phyloP scores from a whole-genome alignment of 2,329 filamentous ascomycete genomes.

The Septoria petroselini region DNA sequence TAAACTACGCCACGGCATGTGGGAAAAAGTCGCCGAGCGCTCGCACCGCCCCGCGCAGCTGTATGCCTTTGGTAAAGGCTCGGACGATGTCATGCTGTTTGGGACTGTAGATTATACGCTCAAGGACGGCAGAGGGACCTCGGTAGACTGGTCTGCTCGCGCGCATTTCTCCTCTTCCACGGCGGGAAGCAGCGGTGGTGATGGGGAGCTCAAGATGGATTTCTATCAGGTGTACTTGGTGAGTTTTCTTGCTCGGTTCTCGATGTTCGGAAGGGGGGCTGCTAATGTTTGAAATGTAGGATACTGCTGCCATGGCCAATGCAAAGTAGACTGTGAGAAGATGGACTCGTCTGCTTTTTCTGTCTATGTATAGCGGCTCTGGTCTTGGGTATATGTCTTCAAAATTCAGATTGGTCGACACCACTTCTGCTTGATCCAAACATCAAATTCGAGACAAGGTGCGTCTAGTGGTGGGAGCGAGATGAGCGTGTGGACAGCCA shows the following conservation, averaged over 20 bases:
- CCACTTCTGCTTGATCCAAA: too few relatives aligned
- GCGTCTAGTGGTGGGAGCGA: too few relatives aligned
- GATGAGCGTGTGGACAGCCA: too few relatives aligned
- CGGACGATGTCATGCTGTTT: slow-evolving; percentile 54
- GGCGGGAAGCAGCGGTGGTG: slow-evolving; percentile 51
- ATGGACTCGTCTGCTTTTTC: too few relatives aligned
- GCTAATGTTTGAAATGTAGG: slow-evolving; percentile 14
- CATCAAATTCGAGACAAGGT: too few relatives aligned
- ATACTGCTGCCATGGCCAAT: slow-evolving; percentile 29
- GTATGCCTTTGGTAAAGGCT: slow-evolving; percentile 49
- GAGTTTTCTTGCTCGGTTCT: slow-evolving; percentile 30
- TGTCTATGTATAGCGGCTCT: too few relatives aligned
- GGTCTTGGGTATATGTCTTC: too few relatives aligned
- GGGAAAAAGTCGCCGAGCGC: slow-evolving; percentile 51
- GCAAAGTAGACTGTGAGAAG: slow-evolving; percentile 19
- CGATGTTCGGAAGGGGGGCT: not conserved
- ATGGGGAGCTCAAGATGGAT: slow-evolving; percentile 53
- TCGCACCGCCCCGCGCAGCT: slow-evolving; percentile 49
- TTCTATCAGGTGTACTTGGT: slow-evolving; percentile 57
- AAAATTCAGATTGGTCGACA: too few relatives aligned
- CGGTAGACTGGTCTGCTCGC: slow-evolving; percentile 55
- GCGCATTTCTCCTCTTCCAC: slow-evolving; percentile 54
- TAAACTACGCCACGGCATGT: slow-evolving; percentile 51
- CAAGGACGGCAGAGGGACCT: slow-evolving; percentile 48
- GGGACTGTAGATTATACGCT: slow-evolving; percentile 54